phyloP scores from a whole-genome alignment of 1,284 basidiomycete genomes.

The Marasmius tenuissimus region DNA sequence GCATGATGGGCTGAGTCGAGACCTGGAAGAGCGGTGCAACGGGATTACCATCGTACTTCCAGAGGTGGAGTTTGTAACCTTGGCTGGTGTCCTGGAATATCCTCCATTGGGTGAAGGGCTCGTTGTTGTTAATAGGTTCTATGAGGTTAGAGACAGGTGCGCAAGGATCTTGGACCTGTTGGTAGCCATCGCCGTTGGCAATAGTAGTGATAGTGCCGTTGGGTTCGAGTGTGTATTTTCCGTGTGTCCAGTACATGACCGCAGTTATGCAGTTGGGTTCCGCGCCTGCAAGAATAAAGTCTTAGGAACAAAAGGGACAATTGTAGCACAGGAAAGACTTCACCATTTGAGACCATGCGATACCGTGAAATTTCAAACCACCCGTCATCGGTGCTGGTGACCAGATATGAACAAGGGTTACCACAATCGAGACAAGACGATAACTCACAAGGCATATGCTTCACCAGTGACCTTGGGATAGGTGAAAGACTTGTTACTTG shows the following conservation, averaged over 20 bases:
- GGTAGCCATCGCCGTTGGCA: constrained; percentile 82
- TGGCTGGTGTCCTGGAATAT: constrained; percentile 56
- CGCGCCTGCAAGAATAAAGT: constrained; percentile 45
- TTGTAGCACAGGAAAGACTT: constrained; percentile 13
- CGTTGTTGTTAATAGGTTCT: constrained; percentile 75
- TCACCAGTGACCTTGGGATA: constrained; percentile 85
- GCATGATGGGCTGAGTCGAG: constrained; percentile 63
- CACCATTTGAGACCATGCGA: constrained; percentile 82
- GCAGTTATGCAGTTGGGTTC: constrained; percentile 82
- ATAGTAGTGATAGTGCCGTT: constrained; percentile 78
- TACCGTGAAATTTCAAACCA: constrained; percentile 89
- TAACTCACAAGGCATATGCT: constrained; percentile 84
- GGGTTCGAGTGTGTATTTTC: constrained; percentile 60
- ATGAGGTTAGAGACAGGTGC: constrained; percentile 84
- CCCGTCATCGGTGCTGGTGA: constrained; percentile 60
- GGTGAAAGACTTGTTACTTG: constrained; percentile 75
- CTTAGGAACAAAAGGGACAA: neutral
- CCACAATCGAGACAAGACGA: neutral
- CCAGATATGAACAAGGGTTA: constrained; percentile 1
- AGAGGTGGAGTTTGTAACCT: constrained; percentile 66
- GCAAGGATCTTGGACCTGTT: constrained; percentile 91
- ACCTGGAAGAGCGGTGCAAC: constrained; percentile 60
- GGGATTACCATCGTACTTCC: constrained; percentile 63
- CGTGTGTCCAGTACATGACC: constrained; percentile 86
- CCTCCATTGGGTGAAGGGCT: constrained; percentile 54